Evolutionary conservation across 371 early-diverging fungal genomes (phyloP).

Genomic region (Mitosporidium daphniae): DNA sequence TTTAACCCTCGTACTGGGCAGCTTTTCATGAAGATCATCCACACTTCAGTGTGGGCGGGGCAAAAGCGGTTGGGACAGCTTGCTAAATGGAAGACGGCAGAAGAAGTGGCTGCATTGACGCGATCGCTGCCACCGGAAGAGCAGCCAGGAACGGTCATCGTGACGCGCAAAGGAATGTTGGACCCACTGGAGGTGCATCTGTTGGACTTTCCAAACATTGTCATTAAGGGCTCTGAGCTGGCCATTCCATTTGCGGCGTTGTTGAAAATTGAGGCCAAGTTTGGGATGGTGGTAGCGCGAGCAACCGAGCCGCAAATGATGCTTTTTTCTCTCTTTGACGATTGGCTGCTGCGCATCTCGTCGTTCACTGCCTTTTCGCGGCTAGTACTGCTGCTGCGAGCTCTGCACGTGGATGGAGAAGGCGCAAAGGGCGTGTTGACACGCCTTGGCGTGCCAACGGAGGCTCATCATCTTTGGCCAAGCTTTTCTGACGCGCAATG

Average conservation of each 20-base stretch:
- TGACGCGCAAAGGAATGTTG: conserved; percentile 89
- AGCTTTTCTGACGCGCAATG: conserved; percentile 73
- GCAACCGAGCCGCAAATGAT: conserved; percentile 87
- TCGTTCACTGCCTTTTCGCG: conserved; percentile 91
- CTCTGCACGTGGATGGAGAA: conserved; percentile 70
- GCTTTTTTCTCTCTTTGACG: conserved; percentile 47
- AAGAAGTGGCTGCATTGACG: conserved; percentile 90
- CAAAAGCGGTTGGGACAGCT: conserved; percentile 87
- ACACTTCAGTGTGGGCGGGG: conserved; percentile 90
- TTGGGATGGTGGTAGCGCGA: conserved; percentile 75
- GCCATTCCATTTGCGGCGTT: conserved; percentile 85
- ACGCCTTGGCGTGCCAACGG: no score
- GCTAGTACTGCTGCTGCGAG: conserved; percentile 65
- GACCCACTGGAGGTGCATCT: conserved; percentile 79
- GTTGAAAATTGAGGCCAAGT: conserved; percentile 83
- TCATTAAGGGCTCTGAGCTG: conserved; percentile 73
- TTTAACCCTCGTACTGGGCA: conserved; percentile 94
- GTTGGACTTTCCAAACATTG: conserved; percentile 12
- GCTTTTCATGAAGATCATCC: conserved; percentile 87
- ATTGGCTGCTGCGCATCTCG: conserved; percentile 63
- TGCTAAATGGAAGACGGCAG: conserved; percentile 93
- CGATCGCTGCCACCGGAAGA: conserved; percentile 85
- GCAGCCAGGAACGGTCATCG: conserved; percentile 90
- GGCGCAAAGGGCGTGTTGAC: conserved; percentile 68
- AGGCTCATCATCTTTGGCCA: conserved; percentile 87